A percentile compares a stretch with the other conserved stretches of the same genome.
These are phyloP conservation scores for Brettanomyces custersianus DNA, from an alignment of 805 yeast genomes.

Conservation along the genomic window DNA sequence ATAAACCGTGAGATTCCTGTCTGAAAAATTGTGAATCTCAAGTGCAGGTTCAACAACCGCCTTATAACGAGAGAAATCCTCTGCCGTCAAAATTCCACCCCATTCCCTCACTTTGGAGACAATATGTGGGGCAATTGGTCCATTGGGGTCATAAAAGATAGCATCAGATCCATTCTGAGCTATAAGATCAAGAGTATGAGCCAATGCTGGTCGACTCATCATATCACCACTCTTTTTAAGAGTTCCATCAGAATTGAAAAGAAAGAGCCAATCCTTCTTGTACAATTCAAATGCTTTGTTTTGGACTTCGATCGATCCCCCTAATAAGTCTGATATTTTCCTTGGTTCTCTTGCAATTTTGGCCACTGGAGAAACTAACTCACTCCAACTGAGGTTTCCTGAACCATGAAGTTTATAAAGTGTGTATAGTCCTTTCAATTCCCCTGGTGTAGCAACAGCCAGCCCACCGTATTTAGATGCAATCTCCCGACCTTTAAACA, in stretches of 20 bases:
- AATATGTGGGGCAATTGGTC: conserved; percentile 59
- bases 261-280: conserved; percentile 47
- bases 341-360: conserved; percentile 61
- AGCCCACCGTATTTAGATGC: conserved; percentile 71
- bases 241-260: conserved; percentile 27
- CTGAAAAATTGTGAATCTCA: conserved; percentile 25
- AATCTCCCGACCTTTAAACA: conserved; percentile 44
- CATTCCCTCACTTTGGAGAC: conserved; percentile 36
- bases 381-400: conserved; percentile 62
- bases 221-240: conserved; percentile 45
- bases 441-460: conserved; percentile 91
- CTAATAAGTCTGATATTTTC: conserved; percentile 37
- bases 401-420: conserved; percentile 56
- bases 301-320: conserved; percentile 30
- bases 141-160: conserved; percentile 76
- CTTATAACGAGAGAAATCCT: conserved; percentile 61
- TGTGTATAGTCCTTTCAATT: conserved; percentile 69
- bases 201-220: conserved; percentile 50
- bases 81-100: conserved; percentile 59
- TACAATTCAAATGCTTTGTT: conserved; percentile 23
- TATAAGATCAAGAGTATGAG: conserved; percentile 55
- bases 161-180: conserved; percentile 74
- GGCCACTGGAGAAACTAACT: conserved; percentile 68
- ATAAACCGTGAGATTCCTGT: conserved; percentile 27
- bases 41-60: conserved; percentile 41